A percentile compares a stretch with the other conserved stretches of the same genome.
Evolutionary conservation across 192 early-diverging fungal species (phyloP).

Genomic region (Coemansia reversa): DNA sequence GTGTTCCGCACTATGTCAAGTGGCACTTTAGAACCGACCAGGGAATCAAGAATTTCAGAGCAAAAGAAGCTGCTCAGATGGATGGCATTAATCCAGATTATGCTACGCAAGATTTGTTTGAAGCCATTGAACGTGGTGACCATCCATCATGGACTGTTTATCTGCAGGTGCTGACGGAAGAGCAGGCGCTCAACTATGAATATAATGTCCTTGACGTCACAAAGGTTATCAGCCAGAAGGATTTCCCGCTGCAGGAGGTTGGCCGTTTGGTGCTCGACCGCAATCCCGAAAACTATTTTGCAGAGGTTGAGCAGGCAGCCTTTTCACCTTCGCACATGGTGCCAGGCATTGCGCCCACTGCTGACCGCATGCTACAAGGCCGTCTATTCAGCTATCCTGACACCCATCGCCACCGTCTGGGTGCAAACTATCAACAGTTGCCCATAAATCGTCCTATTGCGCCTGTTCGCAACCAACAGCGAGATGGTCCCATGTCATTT

Average conservation of each 20-base stretch:
- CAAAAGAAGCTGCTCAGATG: slow-evolving; percentile 55
- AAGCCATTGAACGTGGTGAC: slow-evolving; percentile 62
- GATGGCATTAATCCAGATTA: slow-evolving; percentile 60
- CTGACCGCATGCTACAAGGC: slow-evolving; percentile 71
- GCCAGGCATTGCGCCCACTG: slow-evolving; percentile 66
- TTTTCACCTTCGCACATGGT: slow-evolving; percentile 69
- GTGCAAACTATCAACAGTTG: slow-evolving; percentile 70
- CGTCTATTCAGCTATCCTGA: slow-evolving; percentile 74
- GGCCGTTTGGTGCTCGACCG: slow-evolving; percentile 71
- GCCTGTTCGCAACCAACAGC: slow-evolving; percentile 62
- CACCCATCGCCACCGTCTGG: slow-evolving; percentile 67
- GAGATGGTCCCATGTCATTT: slow-evolving; percentile 62
- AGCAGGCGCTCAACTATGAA: slow-evolving; percentile 61
- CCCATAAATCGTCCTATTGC: slow-evolving; percentile 64
- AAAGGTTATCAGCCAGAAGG: slow-evolving; percentile 66
- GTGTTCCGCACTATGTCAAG: slow-evolving; percentile 70
- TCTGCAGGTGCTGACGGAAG: slow-evolving; percentile 62
- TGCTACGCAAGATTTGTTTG: slow-evolving; percentile 61
- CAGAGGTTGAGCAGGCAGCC: slow-evolving; percentile 71
- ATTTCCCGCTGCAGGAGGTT: slow-evolving; percentile 62
- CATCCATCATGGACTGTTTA: slow-evolving; percentile 66
- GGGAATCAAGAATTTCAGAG: slow-evolving; percentile 58
- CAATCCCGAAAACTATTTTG: slow-evolving; percentile 75
- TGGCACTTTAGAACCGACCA: slow-evolving; percentile 78
- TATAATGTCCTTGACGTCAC: slow-evolving; percentile 73